Percentiles rank a stretch among this genome's conserved stretches.
Evolutionary conservation across 176 grass and related monocot genomes (phyloP).

Genomic region (Puya raimondii): DNA sequence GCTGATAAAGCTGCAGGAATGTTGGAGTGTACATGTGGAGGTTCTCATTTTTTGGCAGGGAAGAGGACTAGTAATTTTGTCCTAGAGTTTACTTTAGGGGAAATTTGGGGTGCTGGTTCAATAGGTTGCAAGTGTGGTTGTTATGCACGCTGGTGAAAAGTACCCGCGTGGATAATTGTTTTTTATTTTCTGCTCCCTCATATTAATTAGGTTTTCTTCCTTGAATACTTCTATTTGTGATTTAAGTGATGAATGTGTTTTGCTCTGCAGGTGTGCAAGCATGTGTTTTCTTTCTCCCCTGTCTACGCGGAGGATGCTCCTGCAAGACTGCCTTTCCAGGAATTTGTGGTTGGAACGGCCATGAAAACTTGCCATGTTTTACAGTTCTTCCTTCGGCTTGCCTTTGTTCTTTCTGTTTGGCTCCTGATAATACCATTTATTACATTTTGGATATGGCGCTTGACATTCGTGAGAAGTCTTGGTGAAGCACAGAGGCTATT

Average conservation of each 20-base stretch:
- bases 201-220: neutral
- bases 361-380: conserved; percentile 92
- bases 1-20: no score
- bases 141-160: no score
- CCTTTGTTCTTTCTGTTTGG: conserved; percentile 97
- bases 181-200: neutral
- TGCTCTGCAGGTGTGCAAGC: conserved; percentile 88
- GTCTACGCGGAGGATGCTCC: conserved; percentile 88
- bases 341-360: conserved; percentile 85
- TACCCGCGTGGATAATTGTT: neutral
- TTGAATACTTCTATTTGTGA: neutral
- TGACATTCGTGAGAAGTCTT: conserved; percentile 86
- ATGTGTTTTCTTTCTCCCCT: conserved; percentile 90
- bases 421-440: conserved; percentile 99
- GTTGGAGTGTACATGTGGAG: no score
- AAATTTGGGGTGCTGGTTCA: no score
- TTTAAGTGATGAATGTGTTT: neutral
- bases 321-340: conserved; percentile 82
- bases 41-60: no score
- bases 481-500: conserved; percentile 91
- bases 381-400: conserved; percentile 85
- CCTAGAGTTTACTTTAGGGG: no score
- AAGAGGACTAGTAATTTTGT: no score
- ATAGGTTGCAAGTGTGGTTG: no score
- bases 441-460: conserved; percentile 93